phyloP scores from a whole-genome alignment of 2,329 filamentous ascomycete genomes.

The Didymella lethalis region DNA sequence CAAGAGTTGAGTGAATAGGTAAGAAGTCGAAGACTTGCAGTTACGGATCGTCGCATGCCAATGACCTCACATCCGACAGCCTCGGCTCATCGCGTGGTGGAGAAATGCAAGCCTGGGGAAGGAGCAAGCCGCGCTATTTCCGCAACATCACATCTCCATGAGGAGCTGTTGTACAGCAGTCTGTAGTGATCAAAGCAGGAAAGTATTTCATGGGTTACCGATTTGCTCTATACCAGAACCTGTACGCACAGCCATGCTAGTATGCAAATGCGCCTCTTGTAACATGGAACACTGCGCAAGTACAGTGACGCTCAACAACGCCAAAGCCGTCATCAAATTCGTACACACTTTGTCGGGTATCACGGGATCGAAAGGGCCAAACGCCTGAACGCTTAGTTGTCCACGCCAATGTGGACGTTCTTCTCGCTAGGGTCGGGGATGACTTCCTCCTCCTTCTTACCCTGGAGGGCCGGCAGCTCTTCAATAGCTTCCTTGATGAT shows the following conservation, averaged over 20 bases:
- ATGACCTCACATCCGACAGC: slow-evolving; percentile 16
- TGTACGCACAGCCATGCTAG: slow-evolving; percentile 2
- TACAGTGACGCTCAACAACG: slow-evolving; percentile 14
- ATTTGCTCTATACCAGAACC: background rate
- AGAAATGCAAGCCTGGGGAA: slow-evolving; percentile 10
- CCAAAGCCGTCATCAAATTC: slow-evolving; percentile 14
- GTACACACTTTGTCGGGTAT: slow-evolving; percentile 26
- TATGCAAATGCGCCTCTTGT: slow-evolving; percentile 7
- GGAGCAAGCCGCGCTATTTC: background rate
- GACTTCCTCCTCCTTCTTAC: slow-evolving; percentile 59
- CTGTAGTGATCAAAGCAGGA: background rate
- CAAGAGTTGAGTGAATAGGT: background rate
- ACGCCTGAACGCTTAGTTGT: slow-evolving; percentile 56
- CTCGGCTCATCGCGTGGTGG: slow-evolving; percentile 9
- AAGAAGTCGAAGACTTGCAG: background rate
- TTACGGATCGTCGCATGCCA: background rate
- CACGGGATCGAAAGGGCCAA: slow-evolving; percentile 14
- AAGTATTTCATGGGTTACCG: background rate
- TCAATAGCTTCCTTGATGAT: slow-evolving; percentile 84
- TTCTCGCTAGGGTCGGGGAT: slow-evolving; percentile 65
- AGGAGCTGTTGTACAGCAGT: background rate
- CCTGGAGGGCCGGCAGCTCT: slow-evolving; percentile 77
- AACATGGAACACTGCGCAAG: slow-evolving; percentile 3
- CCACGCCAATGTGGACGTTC: slow-evolving; percentile 66
- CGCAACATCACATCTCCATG: background rate